These are phyloP conservation scores for Monosporascus sp. DNA, from an alignment of 2,329 filamentous ascomycete genomes.

Conservation along the genomic window DNA sequence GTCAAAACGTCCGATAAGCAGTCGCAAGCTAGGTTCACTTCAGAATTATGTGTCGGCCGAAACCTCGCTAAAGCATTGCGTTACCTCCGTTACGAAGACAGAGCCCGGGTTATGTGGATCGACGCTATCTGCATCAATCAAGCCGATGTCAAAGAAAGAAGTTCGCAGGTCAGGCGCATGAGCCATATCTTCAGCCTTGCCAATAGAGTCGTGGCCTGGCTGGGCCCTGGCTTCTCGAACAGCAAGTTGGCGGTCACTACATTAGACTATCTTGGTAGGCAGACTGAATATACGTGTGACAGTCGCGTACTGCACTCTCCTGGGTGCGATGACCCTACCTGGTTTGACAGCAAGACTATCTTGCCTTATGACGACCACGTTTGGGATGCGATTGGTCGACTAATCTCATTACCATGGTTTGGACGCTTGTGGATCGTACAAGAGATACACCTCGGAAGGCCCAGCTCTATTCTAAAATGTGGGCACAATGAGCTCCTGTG, in stretches of 20 bases:
- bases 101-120: slow-evolving; percentile 10
- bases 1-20: neutral
- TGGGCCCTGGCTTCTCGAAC: slow-evolving; percentile 6
- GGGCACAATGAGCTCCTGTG: slow-evolving; percentile 10
- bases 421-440: slow-evolving; percentile 14
- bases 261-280: slow-evolving; percentile 5
- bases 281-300: slow-evolving; percentile 2
- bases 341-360: neutral
- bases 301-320: neutral
- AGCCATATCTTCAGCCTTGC: slow-evolving; percentile 10
- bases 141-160: slow-evolving; percentile 5
- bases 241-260: slow-evolving; percentile 3
- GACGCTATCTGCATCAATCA: slow-evolving; percentile 8
- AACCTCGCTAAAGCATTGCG: slow-evolving; percentile 10
- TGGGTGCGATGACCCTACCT: slow-evolving; percentile 2
- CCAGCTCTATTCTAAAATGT: slow-evolving; percentile 8
- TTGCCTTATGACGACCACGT: slow-evolving; percentile 2
- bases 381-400: slow-evolving; percentile 1
- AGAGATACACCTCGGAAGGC: slow-evolving; percentile 11
- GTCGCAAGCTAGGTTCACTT: neutral
- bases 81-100: slow-evolving; percentile 8
- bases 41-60: neutral
- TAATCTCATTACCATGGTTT: slow-evolving; percentile 4
- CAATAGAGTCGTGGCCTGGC: slow-evolving; percentile 10
- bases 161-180: slow-evolving; percentile 14